phyloP scores from a whole-genome alignment of 768 basidiomycete species.

The Lyophyllum atratum region DNA sequence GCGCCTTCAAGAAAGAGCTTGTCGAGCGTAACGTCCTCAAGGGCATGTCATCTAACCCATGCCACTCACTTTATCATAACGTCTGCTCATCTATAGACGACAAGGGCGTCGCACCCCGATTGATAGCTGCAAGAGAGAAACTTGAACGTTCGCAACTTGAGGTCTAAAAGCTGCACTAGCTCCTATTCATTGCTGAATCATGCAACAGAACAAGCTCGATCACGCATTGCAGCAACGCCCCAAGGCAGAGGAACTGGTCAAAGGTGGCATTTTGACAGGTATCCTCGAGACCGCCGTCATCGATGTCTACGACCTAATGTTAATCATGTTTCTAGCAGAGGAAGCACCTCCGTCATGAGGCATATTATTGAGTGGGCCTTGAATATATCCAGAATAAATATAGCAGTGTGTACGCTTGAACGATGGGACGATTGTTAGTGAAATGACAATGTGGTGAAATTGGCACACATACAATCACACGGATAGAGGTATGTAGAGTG shows the following conservation, averaged over 20 bases:
- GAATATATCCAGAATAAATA: neutral
- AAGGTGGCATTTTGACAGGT: slow-evolving; percentile 59
- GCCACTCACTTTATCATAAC: neutral
- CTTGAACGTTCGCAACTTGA: slow-evolving; percentile 64
- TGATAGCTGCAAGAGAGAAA: slow-evolving; percentile 60
- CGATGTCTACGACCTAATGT: neutral
- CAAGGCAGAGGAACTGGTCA: slow-evolving; percentile 61
- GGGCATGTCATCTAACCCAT: slow-evolving; percentile 32
- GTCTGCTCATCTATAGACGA: slow-evolving; percentile 46
- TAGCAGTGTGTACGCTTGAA: neutral
- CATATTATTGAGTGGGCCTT: neutral
- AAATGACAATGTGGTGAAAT: neutral
- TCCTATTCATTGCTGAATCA: neutral
- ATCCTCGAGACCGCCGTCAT: neutral
- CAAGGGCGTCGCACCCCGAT: slow-evolving; percentile 56
- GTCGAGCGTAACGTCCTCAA: slow-evolving; percentile 74
- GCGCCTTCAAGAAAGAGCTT: slow-evolving; percentile 56
- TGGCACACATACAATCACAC: neutral
- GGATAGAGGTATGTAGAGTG: neutral
- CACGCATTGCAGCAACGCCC: slow-evolving; percentile 60
- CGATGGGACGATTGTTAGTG: neutral
- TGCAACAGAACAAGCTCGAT: slow-evolving; percentile 59
- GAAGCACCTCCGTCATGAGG: slow-evolving; percentile 21
- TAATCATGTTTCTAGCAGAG: slow-evolving; percentile 18
- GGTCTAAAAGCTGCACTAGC: slow-evolving; percentile 31